Evolutionary conservation across 371 early-diverging fungal genomes (phyloP).

Genomic region (Lichtheimia ornata): DNA sequence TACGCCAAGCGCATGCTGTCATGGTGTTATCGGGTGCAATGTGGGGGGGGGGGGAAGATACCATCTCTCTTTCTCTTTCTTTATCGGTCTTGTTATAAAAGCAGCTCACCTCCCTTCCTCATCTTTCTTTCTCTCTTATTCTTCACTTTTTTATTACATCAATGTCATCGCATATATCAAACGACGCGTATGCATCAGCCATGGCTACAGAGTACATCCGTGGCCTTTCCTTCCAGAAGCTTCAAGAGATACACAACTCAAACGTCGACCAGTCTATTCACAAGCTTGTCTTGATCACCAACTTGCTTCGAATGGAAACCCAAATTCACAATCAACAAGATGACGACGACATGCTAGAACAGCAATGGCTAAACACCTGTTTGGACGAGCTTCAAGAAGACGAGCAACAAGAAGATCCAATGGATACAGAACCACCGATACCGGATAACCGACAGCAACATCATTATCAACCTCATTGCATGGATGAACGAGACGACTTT

Average conservation of each 20-base stretch:
- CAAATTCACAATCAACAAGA: not conserved
- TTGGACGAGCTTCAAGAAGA: conserved; percentile 12
- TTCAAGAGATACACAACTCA: not conserved
- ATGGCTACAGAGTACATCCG: conserved; percentile 4
- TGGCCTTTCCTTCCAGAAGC: not conserved
- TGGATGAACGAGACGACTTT: not conserved
- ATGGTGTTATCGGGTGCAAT: not conserved
- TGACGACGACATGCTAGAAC: conserved; percentile 7
- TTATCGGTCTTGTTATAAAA: not conserved
- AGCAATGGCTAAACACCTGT: conserved; percentile 10
- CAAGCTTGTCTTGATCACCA: conserved; percentile 17
- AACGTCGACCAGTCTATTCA: conserved; percentile 3
- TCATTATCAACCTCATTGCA: not conserved
- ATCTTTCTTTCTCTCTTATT: conserved; percentile 3
- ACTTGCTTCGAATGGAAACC: conserved; percentile 5
- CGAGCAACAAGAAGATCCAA: conserved; percentile 2
- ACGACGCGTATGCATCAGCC: conserved; percentile 10
- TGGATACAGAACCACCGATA: not conserved
- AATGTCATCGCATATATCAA: conserved; percentile 1
- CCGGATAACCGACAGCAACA: no score
- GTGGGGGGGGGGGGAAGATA: not conserved
- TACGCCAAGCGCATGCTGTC: no score
- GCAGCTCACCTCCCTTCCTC: not conserved
- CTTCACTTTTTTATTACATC: not conserved
- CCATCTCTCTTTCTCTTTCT: not conserved